phyloP scores from a whole-genome alignment of 2,329 filamentous ascomycete species.

The Exutisphaerella laricina region DNA sequence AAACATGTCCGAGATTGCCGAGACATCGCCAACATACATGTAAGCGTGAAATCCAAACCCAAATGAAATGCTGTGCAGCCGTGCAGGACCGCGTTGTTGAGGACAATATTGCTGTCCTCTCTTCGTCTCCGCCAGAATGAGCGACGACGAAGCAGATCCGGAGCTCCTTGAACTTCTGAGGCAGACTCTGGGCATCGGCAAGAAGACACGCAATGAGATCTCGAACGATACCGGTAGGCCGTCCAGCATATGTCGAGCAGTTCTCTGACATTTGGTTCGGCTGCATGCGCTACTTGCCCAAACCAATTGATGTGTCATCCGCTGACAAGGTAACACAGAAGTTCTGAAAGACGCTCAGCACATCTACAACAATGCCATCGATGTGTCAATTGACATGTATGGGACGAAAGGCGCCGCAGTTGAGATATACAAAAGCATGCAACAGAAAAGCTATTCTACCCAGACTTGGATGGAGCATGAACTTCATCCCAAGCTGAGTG shows the following conservation, averaged over 20 bases:
- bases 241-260: too few species aligned
- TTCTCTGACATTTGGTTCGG: background rate
- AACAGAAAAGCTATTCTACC: constrained; percentile 74
- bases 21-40: too few species aligned
- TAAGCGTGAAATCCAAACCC: too few species aligned
- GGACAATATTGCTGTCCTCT: background rate
- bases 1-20: too few species aligned
- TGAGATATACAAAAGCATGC: constrained; percentile 74
- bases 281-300: background rate
- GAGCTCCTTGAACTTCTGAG: constrained; percentile 83
- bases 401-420: constrained; percentile 77
- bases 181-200: constrained; percentile 58
- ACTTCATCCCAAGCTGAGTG: constrained; percentile 66
- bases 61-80: too few species aligned
- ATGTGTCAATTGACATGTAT: constrained; percentile 80
- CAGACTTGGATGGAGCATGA: constrained; percentile 83
- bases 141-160: constrained; percentile 83
- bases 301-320: background rate
- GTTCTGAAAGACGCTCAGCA: constrained; percentile 78
- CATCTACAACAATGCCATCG: constrained; percentile 87
- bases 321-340: constrained; percentile 47
- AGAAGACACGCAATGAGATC: constrained; percentile 21
- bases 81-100: background rate
- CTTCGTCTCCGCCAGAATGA: constrained; percentile 54
- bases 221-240: constrained; percentile 31